phyloP scores from a whole-genome alignment of 2,329 filamentous ascomycete species.

The Paecilomyces fulvus region DNA sequence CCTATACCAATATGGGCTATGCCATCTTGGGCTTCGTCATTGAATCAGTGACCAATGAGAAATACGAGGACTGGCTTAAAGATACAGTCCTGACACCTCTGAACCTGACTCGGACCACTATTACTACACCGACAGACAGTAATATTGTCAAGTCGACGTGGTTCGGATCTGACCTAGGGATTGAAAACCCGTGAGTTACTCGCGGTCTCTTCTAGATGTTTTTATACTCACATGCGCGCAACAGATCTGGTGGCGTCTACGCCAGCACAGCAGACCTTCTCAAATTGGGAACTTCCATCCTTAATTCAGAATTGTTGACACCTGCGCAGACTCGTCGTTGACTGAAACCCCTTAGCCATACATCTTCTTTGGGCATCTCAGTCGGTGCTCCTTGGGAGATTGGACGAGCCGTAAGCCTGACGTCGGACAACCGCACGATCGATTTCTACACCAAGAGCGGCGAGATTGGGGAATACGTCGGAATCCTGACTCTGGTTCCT shows the following conservation, averaged over 20 bases:
- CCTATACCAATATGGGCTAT: constrained; percentile 34
- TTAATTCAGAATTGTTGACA: constrained; percentile 28
- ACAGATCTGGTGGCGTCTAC: constrained; percentile 24
- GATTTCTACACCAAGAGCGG: constrained; percentile 25
- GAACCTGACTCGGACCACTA: constrained; percentile 12
- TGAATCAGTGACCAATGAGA: constrained; percentile 25
- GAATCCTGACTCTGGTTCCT: constrained; percentile 3
- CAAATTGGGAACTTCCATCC: constrained; percentile 30
- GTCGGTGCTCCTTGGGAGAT: constrained; percentile 34
- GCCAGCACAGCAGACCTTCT: constrained; percentile 28
- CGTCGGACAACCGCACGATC: constrained; percentile 14
- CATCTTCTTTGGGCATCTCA: constrained; percentile 22
- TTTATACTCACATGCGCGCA: background rate
- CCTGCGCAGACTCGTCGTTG: constrained; percentile 28
- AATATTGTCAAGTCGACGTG: background rate
- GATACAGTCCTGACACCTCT: constrained; percentile 24
- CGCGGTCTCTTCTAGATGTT: background rate
- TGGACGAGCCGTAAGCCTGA: constrained; percentile 9
- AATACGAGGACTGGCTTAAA: constrained; percentile 22
- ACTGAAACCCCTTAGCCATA: constrained; percentile 35
- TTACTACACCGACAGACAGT: background rate
- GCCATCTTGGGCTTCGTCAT: constrained; percentile 31
- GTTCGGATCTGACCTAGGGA: background rate
- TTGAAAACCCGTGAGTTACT: background rate
- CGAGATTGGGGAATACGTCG: constrained; percentile 1